Base-by-base conservation (phyloP, 345 rosid genomes). In the Citrus trifoliata region DNA sequence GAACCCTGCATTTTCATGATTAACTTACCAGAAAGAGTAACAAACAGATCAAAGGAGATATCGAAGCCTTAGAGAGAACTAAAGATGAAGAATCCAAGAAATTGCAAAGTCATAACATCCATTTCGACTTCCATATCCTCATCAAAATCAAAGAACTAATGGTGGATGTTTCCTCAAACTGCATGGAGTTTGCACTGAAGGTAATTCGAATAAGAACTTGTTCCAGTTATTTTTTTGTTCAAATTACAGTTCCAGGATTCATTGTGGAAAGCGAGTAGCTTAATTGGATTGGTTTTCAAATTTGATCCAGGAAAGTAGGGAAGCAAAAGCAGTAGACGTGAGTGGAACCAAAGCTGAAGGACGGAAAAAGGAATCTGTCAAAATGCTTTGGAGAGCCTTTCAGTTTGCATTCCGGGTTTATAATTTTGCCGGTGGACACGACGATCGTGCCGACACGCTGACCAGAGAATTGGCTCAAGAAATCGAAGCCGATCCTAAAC, bases 61-160 rank as follows among this genome's bases (percentile, higher is more conserved):
- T 92, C 2, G 98, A 94, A 18, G 75, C 88, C 6, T 63, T 96
- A 70, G 99, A 96, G 37, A 82, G 94, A 85, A 90, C 82, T 76
- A 96, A 90, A 85, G 98, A 94, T 30, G 98, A 93, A 60, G 97
- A 94, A 76, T 63, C 82, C 70, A 94, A 94, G 90, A 94, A 91
- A 82, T 90, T 94, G 59, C 88, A 74, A 73, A 85, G 88, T 78
- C 94, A 94, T 75, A 90, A 87, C 10, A 89, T 96, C 59, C 82
- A 86, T 21, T 91, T 94, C 61, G 95, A 94, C 84, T 90, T 94
- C 87, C 79, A 82, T 58, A 81, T 94, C 78, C 88, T 96, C 27
- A 46, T 89, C 56, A 89, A 84, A 75, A 87, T 94, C 79, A 94
- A 93, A 83, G 99, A 96, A 82, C 76, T 91, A 55, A 83, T 89